phyloP scores from a whole-genome alignment of 2,329 filamentous ascomycete genomes.

The Coniosporium tulheliwenetii region DNA sequence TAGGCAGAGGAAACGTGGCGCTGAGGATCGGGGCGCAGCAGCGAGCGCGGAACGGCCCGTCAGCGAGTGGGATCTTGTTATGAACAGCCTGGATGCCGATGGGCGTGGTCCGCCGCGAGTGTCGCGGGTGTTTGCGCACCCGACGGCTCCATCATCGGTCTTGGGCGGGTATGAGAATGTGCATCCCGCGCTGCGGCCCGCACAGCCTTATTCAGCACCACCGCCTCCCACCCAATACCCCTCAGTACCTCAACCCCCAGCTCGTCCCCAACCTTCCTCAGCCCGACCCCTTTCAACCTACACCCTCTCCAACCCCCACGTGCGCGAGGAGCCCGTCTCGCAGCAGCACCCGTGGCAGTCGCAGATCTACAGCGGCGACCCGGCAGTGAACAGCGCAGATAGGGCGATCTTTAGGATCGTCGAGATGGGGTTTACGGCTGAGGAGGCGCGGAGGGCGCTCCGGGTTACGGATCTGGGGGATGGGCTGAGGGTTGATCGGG shows the following conservation, averaged over 20 bases:
- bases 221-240: not conserved
- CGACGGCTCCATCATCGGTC: not conserved
- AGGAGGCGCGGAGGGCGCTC: conserved; percentile 40
- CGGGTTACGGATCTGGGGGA: conserved; percentile 44
- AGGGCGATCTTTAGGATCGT: conserved; percentile 41
- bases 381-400: conserved; percentile 34
- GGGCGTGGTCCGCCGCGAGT: too few relatives aligned
- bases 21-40: conserved; percentile 24
- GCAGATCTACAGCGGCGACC: not conserved
- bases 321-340: not conserved
- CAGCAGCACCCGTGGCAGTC: not conserved
- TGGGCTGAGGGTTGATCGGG: conserved; percentile 40
- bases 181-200: not conserved
- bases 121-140: too few relatives aligned
- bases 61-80: conserved; percentile 7
- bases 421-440: conserved; percentile 41
- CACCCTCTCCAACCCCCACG: too few relatives aligned
- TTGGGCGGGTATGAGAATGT: conserved; percentile 4
- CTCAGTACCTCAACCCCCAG: not conserved
- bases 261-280: not conserved
- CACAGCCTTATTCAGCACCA: not conserved
- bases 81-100: too few relatives aligned
- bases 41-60: conserved; percentile 23
- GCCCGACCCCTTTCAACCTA: not conserved
- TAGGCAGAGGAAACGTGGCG: conserved; percentile 21